Percentiles rank a stretch among this genome's conserved stretches.
These are phyloP conservation scores for Aciculosporium take DNA, from an alignment of 2,329 filamentous ascomycete genomes.

Conservation along the genomic window DNA sequence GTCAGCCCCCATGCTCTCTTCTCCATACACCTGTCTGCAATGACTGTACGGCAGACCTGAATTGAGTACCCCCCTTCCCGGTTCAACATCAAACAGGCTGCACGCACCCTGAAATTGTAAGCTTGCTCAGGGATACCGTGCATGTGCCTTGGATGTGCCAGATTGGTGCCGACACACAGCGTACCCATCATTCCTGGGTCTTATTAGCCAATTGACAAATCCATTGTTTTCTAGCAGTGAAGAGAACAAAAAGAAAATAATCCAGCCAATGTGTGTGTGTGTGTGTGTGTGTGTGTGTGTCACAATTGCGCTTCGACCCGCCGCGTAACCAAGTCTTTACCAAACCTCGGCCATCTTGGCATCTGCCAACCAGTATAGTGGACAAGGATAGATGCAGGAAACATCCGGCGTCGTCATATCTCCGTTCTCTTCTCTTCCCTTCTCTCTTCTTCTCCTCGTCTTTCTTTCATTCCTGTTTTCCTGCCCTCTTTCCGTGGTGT, in stretches of 20 bases:
- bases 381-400: too few relatives aligned
- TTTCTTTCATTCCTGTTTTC: neutral
- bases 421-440: neutral
- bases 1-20: too few relatives aligned
- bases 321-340: neutral
- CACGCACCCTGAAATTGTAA: too few relatives aligned
- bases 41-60: too few relatives aligned
- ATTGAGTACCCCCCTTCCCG: too few relatives aligned
- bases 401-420: neutral
- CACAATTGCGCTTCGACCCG: slow-evolving; percentile 2
- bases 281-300: too few relatives aligned
- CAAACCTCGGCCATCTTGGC: neutral
- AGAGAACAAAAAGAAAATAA: neutral
- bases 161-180: neutral
- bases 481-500: neutral
- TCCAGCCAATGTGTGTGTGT: neutral
- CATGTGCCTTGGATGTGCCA: neutral
- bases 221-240: too few relatives aligned
- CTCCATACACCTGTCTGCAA: too few relatives aligned
- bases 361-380: too few relatives aligned
- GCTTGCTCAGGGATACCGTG: too few relatives aligned
- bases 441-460: neutral
- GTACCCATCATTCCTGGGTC: neutral
- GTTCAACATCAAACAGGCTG: too few relatives aligned
- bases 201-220: too few relatives aligned